Percentiles rank a stretch among this genome's conserved stretches.
These are phyloP conservation scores for Clavulina sp. DNA, from an alignment of 768 basidiomycete genomes.

Conservation along the genomic window DNA sequence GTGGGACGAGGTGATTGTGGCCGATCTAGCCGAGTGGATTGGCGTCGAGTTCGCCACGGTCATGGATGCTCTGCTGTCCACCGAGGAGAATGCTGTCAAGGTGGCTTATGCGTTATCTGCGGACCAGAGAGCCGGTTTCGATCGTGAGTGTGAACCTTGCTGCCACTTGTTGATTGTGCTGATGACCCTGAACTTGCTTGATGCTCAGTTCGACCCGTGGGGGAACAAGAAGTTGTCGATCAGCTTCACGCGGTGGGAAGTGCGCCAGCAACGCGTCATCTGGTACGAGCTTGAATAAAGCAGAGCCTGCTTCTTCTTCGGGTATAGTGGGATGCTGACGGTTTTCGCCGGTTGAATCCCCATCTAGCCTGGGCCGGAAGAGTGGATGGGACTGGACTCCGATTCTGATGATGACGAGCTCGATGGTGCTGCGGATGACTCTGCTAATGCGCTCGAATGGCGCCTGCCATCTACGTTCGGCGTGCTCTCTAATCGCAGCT, in stretches of 20 bases:
- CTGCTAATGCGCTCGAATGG: too few species aligned
- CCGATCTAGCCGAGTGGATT: constrained; percentile 62
- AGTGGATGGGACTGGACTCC: too few species aligned
- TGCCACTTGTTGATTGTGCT: not conserved
- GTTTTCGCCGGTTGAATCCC: too few species aligned
- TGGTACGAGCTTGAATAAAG: too few species aligned
- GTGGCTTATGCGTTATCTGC: constrained; percentile 88
- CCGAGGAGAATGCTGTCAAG: constrained; percentile 88
- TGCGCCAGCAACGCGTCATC: constrained; percentile 10
- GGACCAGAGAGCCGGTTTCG: constrained; percentile 41
- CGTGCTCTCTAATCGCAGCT: too few species aligned
- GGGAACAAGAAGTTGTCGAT: not conserved
- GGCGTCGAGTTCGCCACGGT: constrained; percentile 67
- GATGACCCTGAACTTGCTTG: not conserved
- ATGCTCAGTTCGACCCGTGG: not conserved
- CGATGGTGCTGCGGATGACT: too few species aligned
- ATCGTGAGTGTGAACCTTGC: not conserved
- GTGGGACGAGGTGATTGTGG: constrained; percentile 81
- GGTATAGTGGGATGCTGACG: too few species aligned
- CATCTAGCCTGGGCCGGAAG: too few species aligned
- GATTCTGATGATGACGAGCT: too few species aligned
- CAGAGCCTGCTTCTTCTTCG: too few species aligned
- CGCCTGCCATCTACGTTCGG: too few species aligned
- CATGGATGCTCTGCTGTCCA: constrained; percentile 65
- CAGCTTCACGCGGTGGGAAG: not conserved